Percentiles rank a stretch among this genome's conserved stretches.
Conservation (phyloP, 2,329 filamentous ascomycete genomes). For the Didymellaceae sp. region DNA sequence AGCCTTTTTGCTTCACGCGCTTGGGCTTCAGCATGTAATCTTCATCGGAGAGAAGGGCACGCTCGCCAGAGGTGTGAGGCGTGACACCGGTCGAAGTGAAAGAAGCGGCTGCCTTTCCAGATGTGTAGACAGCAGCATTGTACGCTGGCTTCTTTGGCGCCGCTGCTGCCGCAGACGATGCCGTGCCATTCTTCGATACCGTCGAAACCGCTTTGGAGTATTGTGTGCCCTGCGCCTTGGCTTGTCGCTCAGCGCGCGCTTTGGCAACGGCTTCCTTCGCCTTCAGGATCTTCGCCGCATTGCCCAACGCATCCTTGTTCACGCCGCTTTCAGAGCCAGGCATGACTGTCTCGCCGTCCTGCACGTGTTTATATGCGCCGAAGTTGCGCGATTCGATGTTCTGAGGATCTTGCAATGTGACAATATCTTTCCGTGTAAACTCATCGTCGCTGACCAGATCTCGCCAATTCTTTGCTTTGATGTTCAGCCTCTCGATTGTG, state of each 20-base stretch:
- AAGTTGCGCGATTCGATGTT: slow-evolving; percentile 83
- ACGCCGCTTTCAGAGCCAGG: slow-evolving; percentile 73
- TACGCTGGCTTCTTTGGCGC: slow-evolving; percentile 56
- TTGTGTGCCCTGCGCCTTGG: slow-evolving; percentile 41
- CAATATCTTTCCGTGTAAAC: slow-evolving; percentile 89
- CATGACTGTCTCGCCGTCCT: slow-evolving; percentile 81
- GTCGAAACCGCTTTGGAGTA: slow-evolving; percentile 29
- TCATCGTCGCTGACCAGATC: slow-evolving; percentile 87
- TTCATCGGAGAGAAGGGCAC: slow-evolving; percentile 87
- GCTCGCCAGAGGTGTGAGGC: slow-evolving; percentile 85
- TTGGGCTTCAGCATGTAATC: slow-evolving; percentile 95
- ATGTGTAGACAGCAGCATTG: slow-evolving; percentile 90
- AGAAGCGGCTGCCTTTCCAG: slow-evolving; percentile 86
- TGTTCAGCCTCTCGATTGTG: slow-evolving; percentile 91
- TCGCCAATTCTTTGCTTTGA: slow-evolving; percentile 95
- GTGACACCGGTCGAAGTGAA: slow-evolving; percentile 96
- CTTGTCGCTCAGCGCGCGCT: slow-evolving; percentile 74
- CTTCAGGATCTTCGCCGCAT: slow-evolving; percentile 80
- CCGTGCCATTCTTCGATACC: slow-evolving; percentile 28
- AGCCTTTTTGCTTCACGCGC: slow-evolving; percentile 87
- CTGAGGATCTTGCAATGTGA: slow-evolving; percentile 94
- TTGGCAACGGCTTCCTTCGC: slow-evolving; percentile 94
- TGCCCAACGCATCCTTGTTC: slow-evolving; percentile 81
- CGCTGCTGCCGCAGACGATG: slow-evolving; percentile 36
- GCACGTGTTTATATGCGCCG: slow-evolving; percentile 85